These are phyloP conservation scores for Chlorophyllum brunneum DNA, from an alignment of 768 basidiomycete species.

Conservation along the genomic window DNA sequence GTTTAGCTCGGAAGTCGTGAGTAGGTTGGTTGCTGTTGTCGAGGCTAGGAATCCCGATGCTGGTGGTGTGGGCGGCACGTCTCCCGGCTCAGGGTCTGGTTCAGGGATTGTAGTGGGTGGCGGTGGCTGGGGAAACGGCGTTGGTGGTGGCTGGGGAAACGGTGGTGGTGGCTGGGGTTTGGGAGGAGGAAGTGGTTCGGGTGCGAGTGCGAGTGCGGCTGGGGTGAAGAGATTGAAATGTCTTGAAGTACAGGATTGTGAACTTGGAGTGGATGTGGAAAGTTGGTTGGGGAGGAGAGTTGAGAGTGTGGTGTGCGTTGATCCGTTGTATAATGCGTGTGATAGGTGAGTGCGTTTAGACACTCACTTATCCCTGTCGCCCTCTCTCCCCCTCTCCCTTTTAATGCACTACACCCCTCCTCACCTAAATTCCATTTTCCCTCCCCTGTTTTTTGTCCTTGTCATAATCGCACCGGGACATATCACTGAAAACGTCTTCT, in stretches of 20 bases:
- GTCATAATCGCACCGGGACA: too few species aligned
- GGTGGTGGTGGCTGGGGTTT: slow-evolving; percentile 55
- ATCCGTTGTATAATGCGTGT: slow-evolving; percentile 36
- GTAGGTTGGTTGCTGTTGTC: slow-evolving; percentile 67
- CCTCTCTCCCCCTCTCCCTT: background rate
- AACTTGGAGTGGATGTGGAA: slow-evolving; percentile 63
- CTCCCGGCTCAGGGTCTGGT: slow-evolving; percentile 13
- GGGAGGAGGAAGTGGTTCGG: slow-evolving; percentile 23
- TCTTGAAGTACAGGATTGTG: slow-evolving; percentile 57
- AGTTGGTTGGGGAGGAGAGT: slow-evolving; percentile 63
- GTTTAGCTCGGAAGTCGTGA: slow-evolving; percentile 43
- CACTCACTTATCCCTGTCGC: slow-evolving; percentile 6
- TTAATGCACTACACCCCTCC: background rate
- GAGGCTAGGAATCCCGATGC: slow-evolving; percentile 65
- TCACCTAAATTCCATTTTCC: background rate
- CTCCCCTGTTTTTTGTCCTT: background rate
- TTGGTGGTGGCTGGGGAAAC: slow-evolving; percentile 39
- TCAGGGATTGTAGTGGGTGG: slow-evolving; percentile 15
- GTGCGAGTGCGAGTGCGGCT: slow-evolving; percentile 43
- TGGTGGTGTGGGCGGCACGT: slow-evolving; percentile 23
- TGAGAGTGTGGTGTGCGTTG: slow-evolving; percentile 58
- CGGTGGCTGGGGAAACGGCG: slow-evolving; percentile 21
- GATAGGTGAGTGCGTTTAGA: slow-evolving; percentile 34
- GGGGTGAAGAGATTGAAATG: slow-evolving; percentile 53
- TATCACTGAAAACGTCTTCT: too few species aligned